A percentile compares a stretch with the other conserved stretches of the same genome.
Evolutionary conservation across 495 filamentous ascomycete genomes (phyloP).

Genomic region (Ascodesmis nigricans): DNA sequence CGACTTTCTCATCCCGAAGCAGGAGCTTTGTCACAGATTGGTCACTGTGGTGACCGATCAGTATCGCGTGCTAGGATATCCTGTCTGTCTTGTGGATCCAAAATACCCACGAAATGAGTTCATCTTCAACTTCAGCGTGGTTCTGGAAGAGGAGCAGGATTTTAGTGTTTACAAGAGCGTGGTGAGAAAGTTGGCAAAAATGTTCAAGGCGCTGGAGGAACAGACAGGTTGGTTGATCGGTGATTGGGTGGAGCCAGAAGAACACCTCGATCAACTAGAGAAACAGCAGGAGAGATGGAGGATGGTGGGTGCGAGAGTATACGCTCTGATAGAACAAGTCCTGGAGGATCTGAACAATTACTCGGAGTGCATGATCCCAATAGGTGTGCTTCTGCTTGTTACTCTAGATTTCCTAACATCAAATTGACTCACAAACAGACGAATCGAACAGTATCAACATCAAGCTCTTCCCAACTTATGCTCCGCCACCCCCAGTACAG

Average conservation of each 20-base stretch:
- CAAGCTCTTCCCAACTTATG: conserved; percentile 66
- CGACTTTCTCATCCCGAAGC: conserved; percentile 78
- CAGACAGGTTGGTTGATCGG: conserved; percentile 54
- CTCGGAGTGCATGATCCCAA: conserved; percentile 91
- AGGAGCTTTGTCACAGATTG: conserved; percentile 73
- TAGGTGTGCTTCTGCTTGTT: conserved; percentile 36
- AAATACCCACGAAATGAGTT: conserved; percentile 81
- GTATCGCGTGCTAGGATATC: conserved; percentile 68
- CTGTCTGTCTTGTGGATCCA: conserved; percentile 57
- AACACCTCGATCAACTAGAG: too few species aligned
- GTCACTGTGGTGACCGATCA: conserved; percentile 57
- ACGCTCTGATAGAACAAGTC: conserved; percentile 69
- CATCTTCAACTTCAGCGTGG: conserved; percentile 90
- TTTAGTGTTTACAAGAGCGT: conserved; percentile 55
- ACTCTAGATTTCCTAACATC: background rate
- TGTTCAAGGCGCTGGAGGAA: conserved; percentile 74
- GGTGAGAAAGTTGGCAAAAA: conserved; percentile 57
- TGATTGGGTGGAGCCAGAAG: too few species aligned
- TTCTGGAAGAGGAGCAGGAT: conserved; percentile 50
- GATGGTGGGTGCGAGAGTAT: conserved; percentile 29
- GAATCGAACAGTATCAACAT: conserved; percentile 89
- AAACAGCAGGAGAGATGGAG: too few species aligned
- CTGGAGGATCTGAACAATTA: conserved; percentile 95
- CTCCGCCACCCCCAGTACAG: conserved; percentile 51
- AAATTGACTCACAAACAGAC: conserved; percentile 28